Evolutionary conservation across 1,139 yeast genomes (phyloP), one percentile per base, ranked within the genome.

Genomic region (Blastobotrys ciferrii): DNA sequence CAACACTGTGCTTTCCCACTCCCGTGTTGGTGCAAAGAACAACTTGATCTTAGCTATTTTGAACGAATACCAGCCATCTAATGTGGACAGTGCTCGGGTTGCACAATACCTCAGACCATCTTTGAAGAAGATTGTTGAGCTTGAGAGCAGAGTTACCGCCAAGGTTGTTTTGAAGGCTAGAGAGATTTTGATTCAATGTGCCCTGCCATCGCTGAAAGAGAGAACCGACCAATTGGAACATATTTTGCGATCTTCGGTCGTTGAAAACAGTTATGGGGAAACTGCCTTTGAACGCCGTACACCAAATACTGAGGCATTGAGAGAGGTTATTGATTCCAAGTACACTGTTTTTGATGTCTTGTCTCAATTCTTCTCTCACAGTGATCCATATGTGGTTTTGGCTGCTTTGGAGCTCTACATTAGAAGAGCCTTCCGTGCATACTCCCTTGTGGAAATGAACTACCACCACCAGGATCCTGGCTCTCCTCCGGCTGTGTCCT

Each of bases 321-420:
- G 84, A 61, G 98, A 92, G 68, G 94, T 92, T 51, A 92, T 92
- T 58, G 98, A 92, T 66, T 89, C 98, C 44, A 89, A 87, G 68
- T 95, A 88, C 71, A 88, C 92, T 52, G 98, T 92, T 14, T 92
- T 91, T 67, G 99, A 92, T 67, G 98, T 94, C 33, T 78, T 92
- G 66, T 78, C 95, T 32, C 97, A 88, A 72, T 92, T 94, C 71
- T 81, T 92, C 70, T 81, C 80, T 47, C 87, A 88, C 60, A 63
- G 77, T 18, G 98, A 94, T 63, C 87, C 87, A 46, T 87, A 88
- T 78, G 94, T 92, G 54, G 86, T 94, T 3, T 80, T 92, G 61
- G 98, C 98, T 33, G 98, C 98, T 39, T 88, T 95, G 43, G 98
- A 92, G 70, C 95, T 92, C 50, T 92, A 92, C 69, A 84, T 91